Conservation (phyloP, 1,284 basidiomycete genomes). For the Austroboletus novae-zelandiae region DNA sequence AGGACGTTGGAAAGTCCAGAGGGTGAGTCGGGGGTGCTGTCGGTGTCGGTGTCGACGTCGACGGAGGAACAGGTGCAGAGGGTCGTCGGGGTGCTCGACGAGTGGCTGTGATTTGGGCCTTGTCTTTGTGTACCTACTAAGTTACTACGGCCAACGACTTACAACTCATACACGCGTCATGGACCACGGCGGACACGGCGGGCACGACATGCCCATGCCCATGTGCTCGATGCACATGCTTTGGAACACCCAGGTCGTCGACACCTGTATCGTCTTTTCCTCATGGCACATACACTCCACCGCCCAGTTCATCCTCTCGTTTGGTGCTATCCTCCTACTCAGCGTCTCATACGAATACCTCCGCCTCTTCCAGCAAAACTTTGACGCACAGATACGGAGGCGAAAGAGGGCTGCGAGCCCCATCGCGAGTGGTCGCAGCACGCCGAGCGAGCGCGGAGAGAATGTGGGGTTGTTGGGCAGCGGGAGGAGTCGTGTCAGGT, state of each 20-base stretch:
- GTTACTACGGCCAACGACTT: too few species aligned
- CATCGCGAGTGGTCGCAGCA: constrained; percentile 41
- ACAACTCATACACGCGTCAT: constrained; percentile 15
- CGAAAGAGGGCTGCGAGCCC: constrained; percentile 39
- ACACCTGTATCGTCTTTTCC: constrained; percentile 74
- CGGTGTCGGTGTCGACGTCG: constrained; percentile 55
- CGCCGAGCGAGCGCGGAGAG: constrained; percentile 42
- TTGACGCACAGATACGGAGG: constrained; percentile 63
- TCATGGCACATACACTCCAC: constrained; percentile 69
- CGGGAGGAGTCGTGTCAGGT: constrained; percentile 44
- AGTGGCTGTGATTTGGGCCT: neutral
- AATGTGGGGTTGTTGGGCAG: constrained; percentile 55
- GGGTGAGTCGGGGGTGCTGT: constrained; percentile 67
- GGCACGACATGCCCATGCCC: constrained; percentile 42
- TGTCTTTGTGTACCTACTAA: too few species aligned
- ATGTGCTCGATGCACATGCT: constrained; percentile 70
- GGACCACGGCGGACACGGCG: constrained; percentile 48
- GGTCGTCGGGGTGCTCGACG: constrained; percentile 6
- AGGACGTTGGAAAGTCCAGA: constrained; percentile 75
- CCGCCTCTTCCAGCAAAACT: constrained; percentile 52
- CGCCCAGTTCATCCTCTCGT: constrained; percentile 57
- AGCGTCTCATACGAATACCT: constrained; percentile 76
- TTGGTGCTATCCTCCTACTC: constrained; percentile 58
- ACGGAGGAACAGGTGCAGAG: constrained; percentile 57
- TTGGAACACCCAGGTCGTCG: constrained; percentile 73